These are phyloP conservation scores for Cylindrotheca fusiformis DNA, from an alignment of 108 stramenopile species.

Conservation along the genomic window DNA sequence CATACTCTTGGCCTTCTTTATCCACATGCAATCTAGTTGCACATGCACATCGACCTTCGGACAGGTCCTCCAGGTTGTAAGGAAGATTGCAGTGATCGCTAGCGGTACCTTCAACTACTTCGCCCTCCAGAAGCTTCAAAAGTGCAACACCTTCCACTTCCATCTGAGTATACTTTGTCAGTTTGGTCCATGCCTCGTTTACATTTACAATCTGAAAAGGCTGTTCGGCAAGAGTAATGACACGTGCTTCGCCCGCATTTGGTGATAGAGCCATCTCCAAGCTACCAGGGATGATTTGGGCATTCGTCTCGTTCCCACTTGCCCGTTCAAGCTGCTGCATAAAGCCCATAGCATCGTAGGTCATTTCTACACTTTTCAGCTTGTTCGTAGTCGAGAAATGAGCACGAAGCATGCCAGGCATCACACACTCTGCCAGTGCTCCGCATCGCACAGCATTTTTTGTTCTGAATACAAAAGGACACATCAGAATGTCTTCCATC, in stretches of 20 bases:
- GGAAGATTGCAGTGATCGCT: constrained; percentile 22
- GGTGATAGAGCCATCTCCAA: constrained; percentile 84
- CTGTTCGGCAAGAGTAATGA: constrained; percentile 64
- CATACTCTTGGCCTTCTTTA: constrained; percentile 66
- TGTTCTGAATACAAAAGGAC: constrained; percentile 80
- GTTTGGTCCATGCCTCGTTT: constrained; percentile 68
- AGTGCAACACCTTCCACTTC: constrained; percentile 72
- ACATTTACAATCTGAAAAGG: constrained; percentile 79
- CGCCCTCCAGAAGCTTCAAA: constrained; percentile 53
- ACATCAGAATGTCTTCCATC: constrained; percentile 80
- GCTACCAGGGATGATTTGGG: constrained; percentile 81
- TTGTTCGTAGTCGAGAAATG: constrained; percentile 69
- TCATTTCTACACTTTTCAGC: constrained; percentile 69
- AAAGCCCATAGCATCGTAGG: constrained; percentile 88
- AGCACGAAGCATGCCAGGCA: constrained; percentile 82
- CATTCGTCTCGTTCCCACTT: constrained; percentile 76
- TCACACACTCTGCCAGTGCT: constrained; percentile 76
- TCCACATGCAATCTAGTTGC: constrained; percentile 68
- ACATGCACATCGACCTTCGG: constrained; percentile 48
- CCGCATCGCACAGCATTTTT: constrained; percentile 79
- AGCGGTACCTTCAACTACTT: constrained; percentile 37
- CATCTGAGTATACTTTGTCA: constrained; percentile 76
- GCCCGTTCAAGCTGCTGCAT: constrained; percentile 86
- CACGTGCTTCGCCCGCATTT: constrained; percentile 56
- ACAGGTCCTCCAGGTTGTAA: constrained; percentile 44